Percentiles rank a stretch among this genome's conserved stretches.
These are phyloP conservation scores for Laetiporus sulphureus DNA, from an alignment of 1,284 basidiomycete species.

Conservation along the genomic window DNA sequence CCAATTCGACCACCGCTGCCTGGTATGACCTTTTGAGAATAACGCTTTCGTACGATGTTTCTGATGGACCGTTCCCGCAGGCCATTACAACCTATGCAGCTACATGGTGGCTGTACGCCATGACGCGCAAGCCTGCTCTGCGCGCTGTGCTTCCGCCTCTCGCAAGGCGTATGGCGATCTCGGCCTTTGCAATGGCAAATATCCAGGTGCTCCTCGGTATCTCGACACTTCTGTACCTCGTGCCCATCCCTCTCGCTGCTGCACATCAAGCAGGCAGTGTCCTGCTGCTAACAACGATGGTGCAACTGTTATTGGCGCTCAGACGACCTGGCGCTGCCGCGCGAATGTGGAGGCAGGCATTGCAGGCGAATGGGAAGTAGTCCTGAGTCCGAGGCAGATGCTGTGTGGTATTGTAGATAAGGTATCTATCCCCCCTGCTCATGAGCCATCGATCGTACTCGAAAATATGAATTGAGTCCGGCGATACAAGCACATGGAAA, in stretches of 20 bases:
- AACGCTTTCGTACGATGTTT: neutral
- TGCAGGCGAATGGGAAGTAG: slow-evolving; percentile 9
- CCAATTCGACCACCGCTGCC: slow-evolving; percentile 92
- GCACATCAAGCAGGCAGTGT: slow-evolving; percentile 95
- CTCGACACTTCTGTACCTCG: slow-evolving; percentile 88
- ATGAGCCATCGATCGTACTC: slow-evolving; percentile 1
- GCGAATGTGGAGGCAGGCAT: slow-evolving; percentile 47
- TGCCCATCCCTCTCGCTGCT: slow-evolving; percentile 89
- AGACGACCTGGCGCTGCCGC: slow-evolving; percentile 69
- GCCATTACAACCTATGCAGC: slow-evolving; percentile 79
- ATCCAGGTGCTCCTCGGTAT: slow-evolving; percentile 89
- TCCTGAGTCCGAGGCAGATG: no score
- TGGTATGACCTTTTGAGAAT: slow-evolving; percentile 47
- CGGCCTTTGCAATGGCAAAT: slow-evolving; percentile 79
- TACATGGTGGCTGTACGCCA: slow-evolving; percentile 59
- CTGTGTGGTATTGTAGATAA: no score
- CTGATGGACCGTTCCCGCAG: slow-evolving; percentile 31
- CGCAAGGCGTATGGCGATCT: slow-evolving; percentile 54
- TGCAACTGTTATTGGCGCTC: slow-evolving; percentile 71
- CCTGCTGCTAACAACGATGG: slow-evolving; percentile 78
- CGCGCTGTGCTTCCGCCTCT: slow-evolving; percentile 61
- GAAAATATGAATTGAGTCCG: slow-evolving; percentile 18
- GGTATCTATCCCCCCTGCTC: no score
- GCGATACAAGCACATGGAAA: slow-evolving; percentile 12
- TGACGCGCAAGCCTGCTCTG: slow-evolving; percentile 46